A percentile compares a stretch with the other conserved stretches of the same genome.
These are phyloP conservation scores for Purpureocillium takamizusanense DNA, from an alignment of 2,329 filamentous ascomycete genomes.

Conservation along the genomic window DNA sequence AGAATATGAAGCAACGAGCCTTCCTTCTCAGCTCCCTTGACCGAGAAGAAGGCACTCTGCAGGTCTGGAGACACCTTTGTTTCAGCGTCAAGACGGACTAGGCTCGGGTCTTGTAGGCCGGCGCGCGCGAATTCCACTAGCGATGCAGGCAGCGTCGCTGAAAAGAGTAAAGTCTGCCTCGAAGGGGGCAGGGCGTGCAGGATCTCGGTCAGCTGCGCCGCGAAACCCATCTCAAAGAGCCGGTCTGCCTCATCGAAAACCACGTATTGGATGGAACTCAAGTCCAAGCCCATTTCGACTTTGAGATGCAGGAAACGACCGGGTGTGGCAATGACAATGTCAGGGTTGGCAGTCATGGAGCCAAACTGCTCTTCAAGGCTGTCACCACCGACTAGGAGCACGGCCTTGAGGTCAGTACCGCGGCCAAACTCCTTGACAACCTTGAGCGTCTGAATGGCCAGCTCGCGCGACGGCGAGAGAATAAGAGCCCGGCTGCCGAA, in stretches of 20 bases:
- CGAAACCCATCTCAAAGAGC: constrained; percentile 98
- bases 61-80: constrained; percentile 93
- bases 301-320: constrained; percentile 94
- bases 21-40: constrained; percentile 91
- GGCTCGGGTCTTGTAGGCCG: constrained; percentile 81
- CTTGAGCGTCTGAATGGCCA: constrained; percentile 90
- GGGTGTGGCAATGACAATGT: constrained; percentile 94
- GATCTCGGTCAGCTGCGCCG: constrained; percentile 86
- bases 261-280: constrained; percentile 87
- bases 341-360: constrained; percentile 87
- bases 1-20: constrained; percentile 83
- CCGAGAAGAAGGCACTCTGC: constrained; percentile 88
- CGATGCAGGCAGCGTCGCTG: constrained; percentile 86
- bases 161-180: constrained; percentile 88
- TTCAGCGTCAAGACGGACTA: constrained; percentile 86
- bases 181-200: constrained; percentile 75
- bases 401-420: constrained; percentile 85
- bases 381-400: constrained; percentile 88
- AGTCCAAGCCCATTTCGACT: constrained; percentile 87
- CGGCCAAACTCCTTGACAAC: constrained; percentile 90
- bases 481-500: constrained; percentile 83
- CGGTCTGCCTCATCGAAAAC: constrained; percentile 98
- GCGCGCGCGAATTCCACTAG: constrained; percentile 93
- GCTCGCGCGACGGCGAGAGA: constrained; percentile 83
- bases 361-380: constrained; percentile 92